Conservation (phyloP, 2,329 filamentous ascomycete species). For the Fusarium sp. region DNA sequence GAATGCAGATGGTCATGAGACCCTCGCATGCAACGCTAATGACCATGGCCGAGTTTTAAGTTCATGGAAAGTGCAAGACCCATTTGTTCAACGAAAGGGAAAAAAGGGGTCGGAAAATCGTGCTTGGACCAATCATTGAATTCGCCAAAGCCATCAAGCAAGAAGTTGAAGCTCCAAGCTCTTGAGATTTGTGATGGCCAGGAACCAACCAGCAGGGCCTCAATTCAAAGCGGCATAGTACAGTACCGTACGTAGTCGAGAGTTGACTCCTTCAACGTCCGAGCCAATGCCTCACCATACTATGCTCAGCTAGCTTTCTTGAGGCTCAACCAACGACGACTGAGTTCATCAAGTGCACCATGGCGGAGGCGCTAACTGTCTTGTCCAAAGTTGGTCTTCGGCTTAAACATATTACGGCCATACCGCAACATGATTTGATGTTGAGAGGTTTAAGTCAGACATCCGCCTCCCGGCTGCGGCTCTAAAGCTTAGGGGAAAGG, state of each 20-base stretch:
- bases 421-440: slow-evolving; percentile 11
- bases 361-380: background rate
- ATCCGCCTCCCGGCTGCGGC: slow-evolving; percentile 31
- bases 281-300: background rate
- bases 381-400: slow-evolving; percentile 18
- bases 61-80: slow-evolving; percentile 44
- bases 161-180: slow-evolving; percentile 17
- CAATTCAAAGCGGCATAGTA: slow-evolving; percentile 15
- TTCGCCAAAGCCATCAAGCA: background rate
- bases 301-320: slow-evolving; percentile 17
- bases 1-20: slow-evolving; percentile 49
- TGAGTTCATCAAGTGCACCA: background rate
- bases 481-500: slow-evolving; percentile 25
- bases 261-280: background rate
- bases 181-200: slow-evolving; percentile 10
- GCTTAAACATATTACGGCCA: slow-evolving; percentile 17
- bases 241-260: background rate
- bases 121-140: slow-evolving; percentile 37
- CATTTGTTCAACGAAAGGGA: slow-evolving; percentile 41
- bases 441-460: slow-evolving; percentile 15
- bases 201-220: slow-evolving; percentile 24
- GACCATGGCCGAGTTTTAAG: slow-evolving; percentile 46
- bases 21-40: slow-evolving; percentile 47
- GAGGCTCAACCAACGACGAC: slow-evolving; percentile 21
- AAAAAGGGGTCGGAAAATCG: slow-evolving; percentile 37